Base-by-base conservation (phyloP, 176 grass and related monocot species). In the Rhynchospora pubera region DNA sequence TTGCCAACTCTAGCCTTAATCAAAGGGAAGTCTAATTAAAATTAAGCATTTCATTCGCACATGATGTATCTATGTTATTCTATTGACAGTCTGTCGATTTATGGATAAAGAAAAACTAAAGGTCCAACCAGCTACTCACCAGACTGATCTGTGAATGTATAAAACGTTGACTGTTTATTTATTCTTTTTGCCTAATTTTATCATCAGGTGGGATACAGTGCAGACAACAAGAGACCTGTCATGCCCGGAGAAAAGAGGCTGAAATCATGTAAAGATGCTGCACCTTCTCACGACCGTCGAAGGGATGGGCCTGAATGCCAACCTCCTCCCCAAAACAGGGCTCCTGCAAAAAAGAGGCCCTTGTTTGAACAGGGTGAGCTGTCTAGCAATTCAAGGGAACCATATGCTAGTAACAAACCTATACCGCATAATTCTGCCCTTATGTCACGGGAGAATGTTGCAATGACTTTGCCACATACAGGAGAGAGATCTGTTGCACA, bases 71-170 rank as follows among this genome's bases (percentile, higher is more conserved):
- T 58, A 13, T 56, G 79, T 79, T 52, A 16, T 85, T 79, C 26
- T 61, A 84, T 23, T 77, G 24, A 84, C 87, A 62, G 82, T 77
- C n/a, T 42, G 59, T 65, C 13, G 32, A 78, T 76, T 76, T 19
- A 52, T 1, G n/a, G 13, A 28, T 63, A 78, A 78, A 60, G 51
- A 69, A 61, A 65, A 18, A 66, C 82, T 80, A 24, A 46, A 64
- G 19, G 71, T 89, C 21, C 84, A 52, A 32, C 21, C 66, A 77
- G 21, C 62, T 46, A 62, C 58, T 75, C 83, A 82, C 21, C 62
- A 69, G 77, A 50, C 42, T 77, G 64, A 73, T 22, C 23, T 83
- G 34, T 9, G 48, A 68, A 39, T 39, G 34, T 39, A 39, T 39
- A 39, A 39, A 22, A 74, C 0, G 6, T 22, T 81, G 59, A 81